A percentile compares a stretch with the other conserved stretches of the same genome.
Conservation (phyloP, 73 alveolate species). For the Paramecium caudatum region DNA sequence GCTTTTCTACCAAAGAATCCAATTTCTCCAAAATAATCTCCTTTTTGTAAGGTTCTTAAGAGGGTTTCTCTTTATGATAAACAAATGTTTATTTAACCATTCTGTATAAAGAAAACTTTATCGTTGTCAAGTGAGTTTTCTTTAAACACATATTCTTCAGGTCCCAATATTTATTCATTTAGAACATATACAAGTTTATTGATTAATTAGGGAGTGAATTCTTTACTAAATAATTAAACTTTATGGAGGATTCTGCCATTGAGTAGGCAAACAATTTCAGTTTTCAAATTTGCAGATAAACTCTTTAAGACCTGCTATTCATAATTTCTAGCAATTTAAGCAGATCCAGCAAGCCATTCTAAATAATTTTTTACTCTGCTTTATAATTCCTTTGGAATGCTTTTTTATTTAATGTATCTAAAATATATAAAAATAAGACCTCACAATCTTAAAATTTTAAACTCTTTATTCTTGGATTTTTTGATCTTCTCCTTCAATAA, state of each 20-base stretch:
- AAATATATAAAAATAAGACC: neutral
- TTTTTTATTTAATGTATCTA: constrained; percentile 52
- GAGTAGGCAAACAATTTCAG: constrained; percentile 39
- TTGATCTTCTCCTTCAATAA: constrained; percentile 45
- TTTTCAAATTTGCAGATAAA: constrained; percentile 61
- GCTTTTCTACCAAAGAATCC: constrained; percentile 78
- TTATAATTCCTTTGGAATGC: constrained; percentile 71
- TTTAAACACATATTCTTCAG: constrained; percentile 70
- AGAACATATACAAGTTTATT: constrained; percentile 31
- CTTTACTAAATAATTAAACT: neutral
- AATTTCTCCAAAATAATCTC: constrained; percentile 83
- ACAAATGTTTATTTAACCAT: constrained; percentile 67
- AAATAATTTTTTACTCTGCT: constrained; percentile 76
- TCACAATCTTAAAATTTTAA: constrained; percentile 42
- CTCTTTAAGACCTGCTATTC: constrained; percentile 8
- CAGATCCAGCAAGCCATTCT: constrained; percentile 73
- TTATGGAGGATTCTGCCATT: constrained; percentile 38
- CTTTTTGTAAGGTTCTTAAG: constrained; percentile 68
- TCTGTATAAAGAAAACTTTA: constrained; percentile 69
- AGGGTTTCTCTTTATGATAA: constrained; percentile 33
- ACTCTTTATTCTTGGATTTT: constrained; percentile 30
- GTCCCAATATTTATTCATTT: constrained; percentile 73
- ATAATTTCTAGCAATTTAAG: constrained; percentile 48
- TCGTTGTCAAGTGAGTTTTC: constrained; percentile 73
- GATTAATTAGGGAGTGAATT: constrained; percentile 18